These are phyloP conservation scores for Aspergillus intermedius DNA, from an alignment of 2,329 filamentous ascomycete genomes.

Conservation along the genomic window DNA sequence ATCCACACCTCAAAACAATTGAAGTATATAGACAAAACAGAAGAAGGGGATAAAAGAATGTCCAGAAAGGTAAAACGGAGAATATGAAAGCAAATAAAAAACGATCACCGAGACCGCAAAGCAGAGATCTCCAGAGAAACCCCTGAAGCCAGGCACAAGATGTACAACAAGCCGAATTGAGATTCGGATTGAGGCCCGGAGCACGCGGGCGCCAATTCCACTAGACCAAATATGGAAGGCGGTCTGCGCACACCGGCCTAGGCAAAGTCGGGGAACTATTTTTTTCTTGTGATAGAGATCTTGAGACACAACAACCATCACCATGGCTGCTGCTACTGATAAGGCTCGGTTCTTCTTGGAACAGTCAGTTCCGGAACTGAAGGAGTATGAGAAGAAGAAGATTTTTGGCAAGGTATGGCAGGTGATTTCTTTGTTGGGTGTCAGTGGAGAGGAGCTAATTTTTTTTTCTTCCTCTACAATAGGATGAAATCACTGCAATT, in stretches of 20 bases:
- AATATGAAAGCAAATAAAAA: conserved; percentile 12
- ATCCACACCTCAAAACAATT: conserved; percentile 4
- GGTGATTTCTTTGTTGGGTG: not conserved
- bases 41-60: conserved; percentile 12
- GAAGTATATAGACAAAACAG: conserved; percentile 8
- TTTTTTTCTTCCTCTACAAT: conserved; percentile 5
- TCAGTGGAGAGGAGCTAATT: conserved; percentile 4
- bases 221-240: conserved; percentile 14
- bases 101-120: not conserved
- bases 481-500: conserved; percentile 87
- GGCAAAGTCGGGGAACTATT: conserved; percentile 21
- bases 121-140: conserved; percentile 8
- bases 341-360: conserved; percentile 95
- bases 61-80: conserved; percentile 13
- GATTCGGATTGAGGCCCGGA: conserved; percentile 15
- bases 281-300: conserved; percentile 12
- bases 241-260: conserved; percentile 8
- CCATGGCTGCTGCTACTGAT: conserved; percentile 78
- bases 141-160: conserved; percentile 14
- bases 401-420: conserved; percentile 69
- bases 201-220: conserved; percentile 11
- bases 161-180: conserved; percentile 13
- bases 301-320: conserved; percentile 12
- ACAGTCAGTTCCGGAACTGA: conserved; percentile 82
- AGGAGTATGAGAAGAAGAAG: conserved; percentile 84